These are phyloP conservation scores for Globisporangium emineosum DNA, from an alignment of 352 stramenopile genomes.

Conservation along the genomic window DNA sequence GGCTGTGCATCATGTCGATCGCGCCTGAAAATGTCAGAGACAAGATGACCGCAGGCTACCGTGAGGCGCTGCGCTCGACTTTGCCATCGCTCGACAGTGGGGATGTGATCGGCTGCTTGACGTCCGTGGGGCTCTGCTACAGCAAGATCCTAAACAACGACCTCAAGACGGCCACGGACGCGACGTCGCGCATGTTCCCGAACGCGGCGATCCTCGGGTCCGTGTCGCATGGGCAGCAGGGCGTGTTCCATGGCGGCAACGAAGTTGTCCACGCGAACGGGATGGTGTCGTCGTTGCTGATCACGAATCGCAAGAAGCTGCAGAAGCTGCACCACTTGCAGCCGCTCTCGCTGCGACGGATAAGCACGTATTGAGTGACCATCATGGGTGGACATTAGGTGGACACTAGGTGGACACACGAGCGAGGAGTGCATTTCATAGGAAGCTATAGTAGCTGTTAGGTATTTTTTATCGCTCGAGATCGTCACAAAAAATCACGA, in stretches of 20 bases:
- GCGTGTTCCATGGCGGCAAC: constrained; percentile 51
- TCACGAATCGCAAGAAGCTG: constrained; percentile 82
- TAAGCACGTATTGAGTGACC: constrained; percentile 44
- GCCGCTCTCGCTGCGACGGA: constrained; percentile 48
- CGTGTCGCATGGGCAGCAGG: constrained; percentile 72
- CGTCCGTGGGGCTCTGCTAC: constrained; percentile 70
- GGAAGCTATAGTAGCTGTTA: neutral
- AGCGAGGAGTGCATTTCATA: neutral
- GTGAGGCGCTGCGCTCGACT: constrained; percentile 47
- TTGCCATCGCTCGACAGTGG: constrained; percentile 48
- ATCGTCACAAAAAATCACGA: neutral
- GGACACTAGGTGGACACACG: neutral
- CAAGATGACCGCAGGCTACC: constrained; percentile 47
- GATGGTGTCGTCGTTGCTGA: constrained; percentile 71
- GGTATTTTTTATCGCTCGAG: constrained; percentile 15
- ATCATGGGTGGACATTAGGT: neutral
- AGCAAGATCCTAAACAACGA: constrained; percentile 64
- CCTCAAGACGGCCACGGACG: constrained; percentile 48
- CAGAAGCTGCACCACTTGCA: constrained; percentile 48
- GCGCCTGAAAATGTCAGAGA: constrained; percentile 46
- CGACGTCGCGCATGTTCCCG: constrained; percentile 52
- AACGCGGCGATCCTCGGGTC: constrained; percentile 49
- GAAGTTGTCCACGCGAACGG: constrained; percentile 71
- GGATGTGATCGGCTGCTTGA: constrained; percentile 68
- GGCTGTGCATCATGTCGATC: constrained; percentile 77